Conservation (phyloP, 2,329 filamentous ascomycete species). For the Pestalotiopsis sp. region DNA sequence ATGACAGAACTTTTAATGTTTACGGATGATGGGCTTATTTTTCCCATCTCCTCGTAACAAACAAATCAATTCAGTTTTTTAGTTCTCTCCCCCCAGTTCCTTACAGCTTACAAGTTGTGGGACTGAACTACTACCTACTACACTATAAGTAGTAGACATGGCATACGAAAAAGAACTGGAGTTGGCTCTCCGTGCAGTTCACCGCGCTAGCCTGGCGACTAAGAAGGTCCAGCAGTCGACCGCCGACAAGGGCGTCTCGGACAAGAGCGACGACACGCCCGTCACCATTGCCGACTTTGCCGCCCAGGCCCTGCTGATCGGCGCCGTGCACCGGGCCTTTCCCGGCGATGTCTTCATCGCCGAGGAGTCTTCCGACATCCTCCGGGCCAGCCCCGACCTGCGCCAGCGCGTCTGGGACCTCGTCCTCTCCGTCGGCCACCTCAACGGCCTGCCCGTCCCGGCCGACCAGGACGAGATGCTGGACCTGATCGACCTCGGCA, state of each 20-base stretch:
- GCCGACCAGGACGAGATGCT: constrained; percentile 52
- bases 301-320: constrained; percentile 63
- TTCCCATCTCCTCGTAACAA: not conserved
- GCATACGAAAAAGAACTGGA: not conserved
- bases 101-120: not conserved
- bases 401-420: constrained; percentile 58
- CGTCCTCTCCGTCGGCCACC: constrained; percentile 44
- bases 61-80: not conserved
- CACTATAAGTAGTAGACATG: not conserved
- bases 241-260: constrained; percentile 31
- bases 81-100: not conserved
- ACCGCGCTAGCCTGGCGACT: constrained; percentile 58
- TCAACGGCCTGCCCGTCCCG: constrained; percentile 33
- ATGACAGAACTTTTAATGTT: not conserved
- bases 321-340: constrained; percentile 53
- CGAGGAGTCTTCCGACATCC: constrained; percentile 58
- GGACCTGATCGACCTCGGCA: constrained; percentile 61
- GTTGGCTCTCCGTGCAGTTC: constrained; percentile 40
- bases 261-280: constrained; percentile 58
- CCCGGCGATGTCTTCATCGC: constrained; percentile 61
- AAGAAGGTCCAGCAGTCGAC: constrained; percentile 48
- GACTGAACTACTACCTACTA: not conserved
- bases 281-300: constrained; percentile 68
- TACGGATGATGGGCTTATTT: not conserved
- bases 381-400: constrained; percentile 50